Evolutionary conservation across 1,139 yeast species (phyloP).

Genomic region (Cylindricascospora bacillispora): DNA sequence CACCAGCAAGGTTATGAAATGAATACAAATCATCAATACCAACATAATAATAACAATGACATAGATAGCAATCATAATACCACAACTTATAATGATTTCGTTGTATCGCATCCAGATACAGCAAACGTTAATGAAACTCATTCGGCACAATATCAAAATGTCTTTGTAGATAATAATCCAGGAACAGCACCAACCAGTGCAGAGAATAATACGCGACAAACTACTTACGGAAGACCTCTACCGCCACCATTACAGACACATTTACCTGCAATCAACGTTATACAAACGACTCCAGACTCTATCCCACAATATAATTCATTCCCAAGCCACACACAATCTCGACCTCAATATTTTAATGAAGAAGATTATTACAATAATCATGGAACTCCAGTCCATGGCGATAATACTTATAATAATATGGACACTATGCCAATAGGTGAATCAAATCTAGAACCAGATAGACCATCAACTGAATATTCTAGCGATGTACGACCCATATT

Average conservation of each 20-base stretch:
- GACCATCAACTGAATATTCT: too few relatives aligned
- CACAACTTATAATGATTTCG: too few relatives aligned
- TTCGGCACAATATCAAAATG: slow-evolving; percentile 2
- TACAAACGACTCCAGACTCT: slow-evolving; percentile 11
- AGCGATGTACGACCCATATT: slow-evolving; percentile 14
- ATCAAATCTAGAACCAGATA: slow-evolving; percentile 11
- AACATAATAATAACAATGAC: background rate
- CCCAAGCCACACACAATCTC: slow-evolving; percentile 5
- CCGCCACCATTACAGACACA: slow-evolving; percentile 1
- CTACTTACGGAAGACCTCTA: too few relatives aligned
- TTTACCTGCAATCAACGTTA: slow-evolving; percentile 11
- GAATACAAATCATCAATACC: slow-evolving; percentile 1
- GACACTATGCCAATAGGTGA: slow-evolving; percentile 5
- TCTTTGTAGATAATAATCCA: slow-evolving; percentile 1
- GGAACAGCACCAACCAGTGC: too few relatives aligned
- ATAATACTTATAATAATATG: background rate
- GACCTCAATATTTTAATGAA: slow-evolving; percentile 8
- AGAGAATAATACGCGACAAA: too few relatives aligned
- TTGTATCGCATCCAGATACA: too few relatives aligned
- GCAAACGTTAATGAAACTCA: too few relatives aligned
- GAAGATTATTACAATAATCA: slow-evolving; percentile 8
- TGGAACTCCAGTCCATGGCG: too few relatives aligned
- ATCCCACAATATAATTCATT: too few relatives aligned
- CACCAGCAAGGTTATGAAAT: slow-evolving; percentile 1
- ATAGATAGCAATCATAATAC: background rate